Conservation (phyloP, 352 stramenopile genomes). For the Plasmopara halstedii region DNA sequence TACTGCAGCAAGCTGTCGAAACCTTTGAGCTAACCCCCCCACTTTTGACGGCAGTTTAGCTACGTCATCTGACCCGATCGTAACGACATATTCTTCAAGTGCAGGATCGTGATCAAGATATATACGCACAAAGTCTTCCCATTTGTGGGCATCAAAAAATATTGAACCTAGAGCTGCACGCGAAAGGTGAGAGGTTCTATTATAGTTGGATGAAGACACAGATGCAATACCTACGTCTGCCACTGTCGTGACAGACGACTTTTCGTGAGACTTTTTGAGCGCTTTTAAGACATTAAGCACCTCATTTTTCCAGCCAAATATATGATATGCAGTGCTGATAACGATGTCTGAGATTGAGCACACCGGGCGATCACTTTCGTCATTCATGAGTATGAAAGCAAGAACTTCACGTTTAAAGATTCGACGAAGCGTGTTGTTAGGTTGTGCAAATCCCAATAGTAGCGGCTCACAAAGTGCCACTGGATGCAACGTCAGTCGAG, state of each 20-base stretch:
- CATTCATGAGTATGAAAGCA: slow-evolving; percentile 36
- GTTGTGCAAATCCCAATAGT: slow-evolving; percentile 32
- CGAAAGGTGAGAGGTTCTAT: slow-evolving; percentile 33
- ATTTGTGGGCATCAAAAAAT: slow-evolving; percentile 44
- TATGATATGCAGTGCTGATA: slow-evolving; percentile 34
- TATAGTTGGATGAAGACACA: slow-evolving; percentile 28
- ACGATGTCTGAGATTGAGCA: slow-evolving; percentile 43
- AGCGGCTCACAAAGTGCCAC: slow-evolving; percentile 47
- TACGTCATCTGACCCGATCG: slow-evolving; percentile 26
- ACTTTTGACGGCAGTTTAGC: slow-evolving; percentile 63
- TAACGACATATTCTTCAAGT: slow-evolving; percentile 64
- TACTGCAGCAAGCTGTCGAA: slow-evolving; percentile 33
- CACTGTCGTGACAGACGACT: slow-evolving; percentile 4
- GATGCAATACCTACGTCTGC: slow-evolving; percentile 2
- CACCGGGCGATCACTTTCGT: slow-evolving; percentile 27
- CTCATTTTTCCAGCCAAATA: slow-evolving; percentile 53
- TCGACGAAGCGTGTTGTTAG: slow-evolving; percentile 30
- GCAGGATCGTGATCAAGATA: slow-evolving; percentile 43
- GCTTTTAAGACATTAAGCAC: slow-evolving; percentile 38
- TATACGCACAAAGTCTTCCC: slow-evolving; percentile 44
- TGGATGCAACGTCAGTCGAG: slow-evolving; percentile 30
- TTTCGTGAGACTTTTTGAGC: slow-evolving; percentile 17
- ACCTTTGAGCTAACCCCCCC: slow-evolving; percentile 25
- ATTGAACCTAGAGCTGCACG: slow-evolving; percentile 35
- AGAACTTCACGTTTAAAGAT: slow-evolving; percentile 60